Conservation (phyloP, 2,329 filamentous ascomycete species). For the Neodidymelliopsis sp. region DNA sequence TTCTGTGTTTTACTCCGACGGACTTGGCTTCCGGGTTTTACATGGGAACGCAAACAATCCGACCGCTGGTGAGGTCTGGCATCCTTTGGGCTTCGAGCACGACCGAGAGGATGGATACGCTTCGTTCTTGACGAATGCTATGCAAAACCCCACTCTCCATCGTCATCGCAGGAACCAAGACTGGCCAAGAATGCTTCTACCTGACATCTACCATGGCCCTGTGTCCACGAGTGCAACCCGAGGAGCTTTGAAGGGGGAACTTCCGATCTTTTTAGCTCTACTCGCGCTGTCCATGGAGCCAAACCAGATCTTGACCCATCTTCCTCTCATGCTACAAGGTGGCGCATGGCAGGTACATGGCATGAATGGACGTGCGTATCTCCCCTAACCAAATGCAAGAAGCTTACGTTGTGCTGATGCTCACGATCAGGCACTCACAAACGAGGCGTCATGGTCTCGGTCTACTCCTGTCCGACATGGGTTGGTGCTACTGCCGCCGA, state of each 20-base stretch:
- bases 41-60: constrained; percentile 22
- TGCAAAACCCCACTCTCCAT: constrained; percentile 15
- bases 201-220: constrained; percentile 34
- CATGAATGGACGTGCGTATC: not conserved
- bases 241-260: constrained; percentile 41
- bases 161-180: constrained; percentile 17
- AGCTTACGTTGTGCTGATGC: not conserved
- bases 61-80: constrained; percentile 19
- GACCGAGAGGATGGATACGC: constrained; percentile 19
- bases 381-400: too few species aligned
- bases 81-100: constrained; percentile 34
- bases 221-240: not conserved
- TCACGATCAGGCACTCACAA: constrained; percentile 22
- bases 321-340: constrained; percentile 27
- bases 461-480: constrained; percentile 19
- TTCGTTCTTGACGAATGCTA: constrained; percentile 36
- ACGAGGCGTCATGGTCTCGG: constrained; percentile 38
- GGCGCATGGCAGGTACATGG: constrained; percentile 29
- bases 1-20: constrained; percentile 32
- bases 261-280: constrained; percentile 44
- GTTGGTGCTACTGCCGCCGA: not conserved
- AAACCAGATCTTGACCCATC: constrained; percentile 8
- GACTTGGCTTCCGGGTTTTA: constrained; percentile 33
- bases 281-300: constrained; percentile 34
- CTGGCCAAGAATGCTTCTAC: constrained; percentile 35